phyloP scores from a whole-genome alignment of 2,329 filamentous ascomycete species.

The Fonsecaea pedrosoi region DNA sequence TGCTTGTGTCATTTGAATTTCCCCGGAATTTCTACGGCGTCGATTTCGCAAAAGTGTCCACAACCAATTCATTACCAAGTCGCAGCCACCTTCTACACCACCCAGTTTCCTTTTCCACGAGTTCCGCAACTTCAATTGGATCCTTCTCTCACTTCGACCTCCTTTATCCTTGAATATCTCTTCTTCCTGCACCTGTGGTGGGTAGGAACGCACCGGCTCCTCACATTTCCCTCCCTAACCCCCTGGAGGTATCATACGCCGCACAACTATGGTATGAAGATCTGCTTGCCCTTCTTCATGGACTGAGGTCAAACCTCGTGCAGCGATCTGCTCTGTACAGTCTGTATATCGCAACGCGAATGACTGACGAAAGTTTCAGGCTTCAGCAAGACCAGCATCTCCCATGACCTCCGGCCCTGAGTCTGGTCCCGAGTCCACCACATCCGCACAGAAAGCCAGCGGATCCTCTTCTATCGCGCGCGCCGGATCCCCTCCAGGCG shows the following conservation, averaged over 20 bases:
- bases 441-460: slow-evolving; percentile 61
- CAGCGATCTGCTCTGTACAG: background rate
- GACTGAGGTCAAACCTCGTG: background rate
- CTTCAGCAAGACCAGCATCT: slow-evolving; percentile 45
- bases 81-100: background rate
- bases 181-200: background rate
- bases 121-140: background rate
- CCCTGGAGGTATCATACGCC: slow-evolving; percentile 3
- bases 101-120: slow-evolving; percentile 5
- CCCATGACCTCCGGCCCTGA: slow-evolving; percentile 54
- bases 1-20: slow-evolving; percentile 18
- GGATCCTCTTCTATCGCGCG: slow-evolving; percentile 75
- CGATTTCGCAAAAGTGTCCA: slow-evolving; percentile 30
- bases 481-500: slow-evolving; percentile 86
- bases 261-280: slow-evolving; percentile 18
- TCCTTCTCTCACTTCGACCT: background rate
- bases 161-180: background rate
- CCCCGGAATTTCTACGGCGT: slow-evolving; percentile 21
- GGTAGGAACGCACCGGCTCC: background rate
- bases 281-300: background rate
- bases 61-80: slow-evolving; percentile 11
- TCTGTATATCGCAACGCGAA: background rate
- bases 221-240: background rate
- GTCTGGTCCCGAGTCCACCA: slow-evolving; percentile 55
- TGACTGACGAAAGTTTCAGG: slow-evolving; percentile 19